Conservation (phyloP, 768 basidiomycete genomes). For the Tricholoma matsutake region DNA sequence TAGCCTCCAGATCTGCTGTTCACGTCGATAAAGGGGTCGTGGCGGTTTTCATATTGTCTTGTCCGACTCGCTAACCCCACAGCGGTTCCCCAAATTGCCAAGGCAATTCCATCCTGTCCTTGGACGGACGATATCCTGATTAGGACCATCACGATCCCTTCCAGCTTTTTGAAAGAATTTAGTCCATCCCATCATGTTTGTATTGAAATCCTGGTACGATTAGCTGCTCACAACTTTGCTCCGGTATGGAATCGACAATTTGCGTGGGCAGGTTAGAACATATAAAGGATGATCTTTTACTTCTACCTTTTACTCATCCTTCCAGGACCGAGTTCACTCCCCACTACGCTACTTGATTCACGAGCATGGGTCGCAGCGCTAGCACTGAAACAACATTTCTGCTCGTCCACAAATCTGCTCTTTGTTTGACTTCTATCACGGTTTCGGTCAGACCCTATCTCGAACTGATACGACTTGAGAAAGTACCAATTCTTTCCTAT, state of each 20-base stretch:
- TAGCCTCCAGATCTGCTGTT: neutral
- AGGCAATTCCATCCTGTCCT: neutral
- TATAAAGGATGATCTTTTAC: constrained; percentile 12
- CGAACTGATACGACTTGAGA: constrained; percentile 49
- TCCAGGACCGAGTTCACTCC: neutral
- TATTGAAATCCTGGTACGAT: neutral
- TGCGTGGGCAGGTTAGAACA: neutral
- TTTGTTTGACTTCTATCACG: constrained; percentile 24
- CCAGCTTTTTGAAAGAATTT: constrained; percentile 3
- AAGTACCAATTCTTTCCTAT: constrained; percentile 27
- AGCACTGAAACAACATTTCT: constrained; percentile 23
- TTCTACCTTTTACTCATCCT: neutral
- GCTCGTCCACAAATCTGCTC: constrained; percentile 29
- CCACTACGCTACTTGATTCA: neutral
- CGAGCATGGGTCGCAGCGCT: constrained; percentile 18
- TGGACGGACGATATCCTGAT: neutral
- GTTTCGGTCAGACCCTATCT: constrained; percentile 37
- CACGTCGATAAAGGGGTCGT: neutral
- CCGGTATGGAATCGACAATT: neutral
- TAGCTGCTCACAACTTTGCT: neutral
- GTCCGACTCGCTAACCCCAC: neutral
- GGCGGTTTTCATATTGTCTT: neutral
- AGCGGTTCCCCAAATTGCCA: neutral
- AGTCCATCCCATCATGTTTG: constrained; percentile 7
- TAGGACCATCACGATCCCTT: neutral